phyloP scores from a whole-genome alignment of 2,329 filamentous ascomycete genomes.

The Zopfia rhizophila region DNA sequence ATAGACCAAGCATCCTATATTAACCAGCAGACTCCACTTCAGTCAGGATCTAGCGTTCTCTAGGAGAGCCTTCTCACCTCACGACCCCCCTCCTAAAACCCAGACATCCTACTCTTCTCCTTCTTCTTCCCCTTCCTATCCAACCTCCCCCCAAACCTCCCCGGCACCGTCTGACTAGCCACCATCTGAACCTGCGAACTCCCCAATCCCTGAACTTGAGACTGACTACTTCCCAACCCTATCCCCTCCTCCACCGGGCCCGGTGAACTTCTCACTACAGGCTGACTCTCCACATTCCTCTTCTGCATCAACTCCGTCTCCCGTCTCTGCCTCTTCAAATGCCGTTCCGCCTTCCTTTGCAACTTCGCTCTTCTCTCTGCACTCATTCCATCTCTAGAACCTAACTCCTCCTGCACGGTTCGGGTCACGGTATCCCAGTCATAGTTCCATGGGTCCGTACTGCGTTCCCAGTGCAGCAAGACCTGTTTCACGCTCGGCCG shows the following conservation, averaged over 20 bases:
- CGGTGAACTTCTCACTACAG: conserved; percentile 39
- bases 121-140: conserved; percentile 47
- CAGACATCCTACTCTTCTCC: conserved; percentile 43
- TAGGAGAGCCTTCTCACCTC: not conserved
- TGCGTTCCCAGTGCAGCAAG: conserved; percentile 55
- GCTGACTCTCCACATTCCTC: conserved; percentile 33
- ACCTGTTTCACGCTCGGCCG: conserved; percentile 48
- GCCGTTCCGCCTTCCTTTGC: conserved; percentile 52
- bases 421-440: conserved; percentile 52
- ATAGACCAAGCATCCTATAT: too few species aligned
- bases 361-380: conserved; percentile 50
- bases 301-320: conserved; percentile 44
- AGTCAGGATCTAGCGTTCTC: not conserved
- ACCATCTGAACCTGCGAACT: conserved; percentile 17
- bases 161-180: conserved; percentile 48
- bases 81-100: conserved; percentile 34
- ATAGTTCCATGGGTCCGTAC: conserved; percentile 51
- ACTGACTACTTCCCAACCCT: conserved; percentile 37
- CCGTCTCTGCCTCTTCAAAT: conserved; percentile 52
- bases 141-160: conserved; percentile 45
- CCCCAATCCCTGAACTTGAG: conserved; percentile 10
- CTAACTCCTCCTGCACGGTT: conserved; percentile 37
- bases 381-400: conserved; percentile 44
- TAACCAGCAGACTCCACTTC: too few species aligned
- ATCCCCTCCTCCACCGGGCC: conserved; percentile 24